Evolutionary conservation across 768 basidiomycete species (phyloP), one percentile per base, ranked within the genome.

Genomic region (Rhodosporidiobolus sp.): DNA sequence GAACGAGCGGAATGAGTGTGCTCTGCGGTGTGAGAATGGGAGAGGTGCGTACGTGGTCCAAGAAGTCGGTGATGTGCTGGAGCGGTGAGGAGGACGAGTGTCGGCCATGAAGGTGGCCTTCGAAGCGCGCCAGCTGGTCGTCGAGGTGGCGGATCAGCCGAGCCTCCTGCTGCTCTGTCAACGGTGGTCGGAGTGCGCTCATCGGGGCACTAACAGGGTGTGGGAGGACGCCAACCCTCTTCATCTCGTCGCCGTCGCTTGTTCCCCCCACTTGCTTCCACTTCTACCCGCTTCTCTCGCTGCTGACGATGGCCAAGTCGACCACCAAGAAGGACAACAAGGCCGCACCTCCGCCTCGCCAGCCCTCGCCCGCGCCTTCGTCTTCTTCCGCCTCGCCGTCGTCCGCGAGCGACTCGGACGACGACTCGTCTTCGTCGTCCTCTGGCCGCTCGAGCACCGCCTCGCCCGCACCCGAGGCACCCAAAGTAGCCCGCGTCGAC

Each of bases 141-240:
- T 76, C 75, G 52, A 76, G 75, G 53, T 76, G 46, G 14, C 48
- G 30, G 57, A 76, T 65, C 19, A 76, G 45, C 2, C 72, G 69
- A 1, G 43, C 26, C 49, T 76, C 75, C 30, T 76, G 75, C 1
- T 22, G 12, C 4, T 35, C 1, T 4, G 63, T 50, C 8, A 75
- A 60, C 3, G 70, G 57, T 11, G 55, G 49, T 7, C 52, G 61
- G 4, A 3, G 30, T n/a, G n/a, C n/a, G 30, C 49, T 60, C 38
- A 30, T 53, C 43, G 32, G 26, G 17, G 59, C 59, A 10, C 32
- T 26, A 24, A 30, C 20, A 48, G 24, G 28, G 49, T 16, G n/a
- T 38, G 28, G 53, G 8, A 19, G 17, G 43, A 32, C 22, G 43
- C 43, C 54, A 58, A 50, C 45, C 45, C 20, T 7, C 10, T 34